phyloP scores from a whole-genome alignment of 2,329 filamentous ascomycete species.

The Aspergillus carbonarius region DNA sequence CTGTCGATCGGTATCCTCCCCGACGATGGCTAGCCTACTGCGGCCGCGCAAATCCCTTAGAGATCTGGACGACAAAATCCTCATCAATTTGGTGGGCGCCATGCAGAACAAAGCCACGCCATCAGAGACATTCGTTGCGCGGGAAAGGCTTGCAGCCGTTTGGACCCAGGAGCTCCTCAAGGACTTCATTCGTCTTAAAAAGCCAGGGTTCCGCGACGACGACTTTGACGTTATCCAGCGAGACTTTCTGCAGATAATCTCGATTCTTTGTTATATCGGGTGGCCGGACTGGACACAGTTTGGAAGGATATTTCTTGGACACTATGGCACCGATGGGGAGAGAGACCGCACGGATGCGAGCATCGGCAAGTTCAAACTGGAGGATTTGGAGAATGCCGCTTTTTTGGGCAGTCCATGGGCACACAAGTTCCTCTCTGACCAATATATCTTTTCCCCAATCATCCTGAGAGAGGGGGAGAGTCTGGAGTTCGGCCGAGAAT shows the following conservation, averaged over 20 bases:
- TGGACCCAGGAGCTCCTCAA: constrained; percentile 12
- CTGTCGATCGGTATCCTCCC: not conserved
- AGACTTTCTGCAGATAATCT: constrained; percentile 11
- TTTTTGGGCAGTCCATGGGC: constrained; percentile 8
- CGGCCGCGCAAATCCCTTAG: not conserved
- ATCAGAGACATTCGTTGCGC: constrained; percentile 11
- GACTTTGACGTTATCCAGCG: not conserved
- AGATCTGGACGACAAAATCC: not conserved
- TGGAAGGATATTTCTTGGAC: constrained; percentile 11
- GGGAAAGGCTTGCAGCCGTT: constrained; percentile 5
- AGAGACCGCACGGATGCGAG: constrained; percentile 4
- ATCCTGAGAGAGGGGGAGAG: constrained; percentile 10
- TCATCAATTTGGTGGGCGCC: not conserved
- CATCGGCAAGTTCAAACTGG: constrained; percentile 6
- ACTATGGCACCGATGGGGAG: not conserved
- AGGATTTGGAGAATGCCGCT: not conserved
- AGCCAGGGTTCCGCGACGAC: not conserved
- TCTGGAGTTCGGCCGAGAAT: constrained; percentile 2
- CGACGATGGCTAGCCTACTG: not conserved
- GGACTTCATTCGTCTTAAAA: constrained; percentile 5
- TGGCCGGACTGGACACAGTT: constrained; percentile 16
- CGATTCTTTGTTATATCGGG: constrained; percentile 11
- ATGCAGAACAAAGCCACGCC: not conserved
- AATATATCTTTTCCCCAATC: constrained; percentile 13
- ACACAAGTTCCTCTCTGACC: not conserved